These are phyloP conservation scores for Posidonia australis DNA, from an alignment of 106 monocot species.

Conservation along the genomic window DNA sequence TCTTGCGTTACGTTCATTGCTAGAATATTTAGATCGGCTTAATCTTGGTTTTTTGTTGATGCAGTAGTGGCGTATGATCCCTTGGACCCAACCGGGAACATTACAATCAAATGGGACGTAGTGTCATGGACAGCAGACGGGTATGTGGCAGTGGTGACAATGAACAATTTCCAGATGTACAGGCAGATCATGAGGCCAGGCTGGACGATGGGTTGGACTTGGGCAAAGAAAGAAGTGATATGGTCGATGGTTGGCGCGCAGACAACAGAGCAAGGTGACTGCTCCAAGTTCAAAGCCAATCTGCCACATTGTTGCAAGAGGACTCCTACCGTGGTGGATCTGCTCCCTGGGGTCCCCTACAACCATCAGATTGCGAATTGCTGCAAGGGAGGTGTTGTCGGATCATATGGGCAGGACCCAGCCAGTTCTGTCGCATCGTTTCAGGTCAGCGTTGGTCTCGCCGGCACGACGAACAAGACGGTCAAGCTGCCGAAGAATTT, in stretches of 20 bases:
- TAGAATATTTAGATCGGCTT: no score
- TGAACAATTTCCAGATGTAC: slow-evolving; percentile 52
- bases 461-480: slow-evolving; percentile 7
- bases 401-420: slow-evolving; percentile 35
- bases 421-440: slow-evolving; percentile 25
- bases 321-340: slow-evolving; percentile 50
- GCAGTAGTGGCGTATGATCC: slow-evolving; percentile 16
- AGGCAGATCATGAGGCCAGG: slow-evolving; percentile 64
- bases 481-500: slow-evolving; percentile 33
- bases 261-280: slow-evolving; percentile 77
- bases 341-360: slow-evolving; percentile 55
- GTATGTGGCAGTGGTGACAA: slow-evolving; percentile 22
- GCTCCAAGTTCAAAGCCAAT: slow-evolving; percentile 36
- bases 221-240: slow-evolving; percentile 57
- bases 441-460: slow-evolving; percentile 34
- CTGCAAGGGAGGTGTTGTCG: slow-evolving; percentile 59
- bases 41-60: no score
- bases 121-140: slow-evolving; percentile 17
- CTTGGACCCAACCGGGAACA: slow-evolving; percentile 16
- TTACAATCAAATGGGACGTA: slow-evolving; percentile 16
- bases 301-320: slow-evolving; percentile 61
- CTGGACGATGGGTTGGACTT: slow-evolving; percentile 63
- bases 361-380: slow-evolving; percentile 56
- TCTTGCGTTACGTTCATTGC: no score
- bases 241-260: slow-evolving; percentile 64